Conservation (phyloP, 1,139 yeast genomes). For the Nakaseomyces bracarensis region DNA sequence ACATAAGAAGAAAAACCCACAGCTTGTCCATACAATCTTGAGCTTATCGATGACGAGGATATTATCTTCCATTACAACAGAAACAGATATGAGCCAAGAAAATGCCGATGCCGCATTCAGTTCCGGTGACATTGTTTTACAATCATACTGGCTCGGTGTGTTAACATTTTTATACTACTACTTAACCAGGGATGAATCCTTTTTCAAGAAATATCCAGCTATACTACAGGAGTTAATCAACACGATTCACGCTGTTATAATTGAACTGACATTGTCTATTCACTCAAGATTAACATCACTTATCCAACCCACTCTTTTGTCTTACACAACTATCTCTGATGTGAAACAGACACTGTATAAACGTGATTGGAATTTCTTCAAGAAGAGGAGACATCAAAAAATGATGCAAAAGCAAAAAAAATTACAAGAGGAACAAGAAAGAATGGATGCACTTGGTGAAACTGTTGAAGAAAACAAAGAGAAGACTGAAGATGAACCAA, state of each 20-base stretch:
- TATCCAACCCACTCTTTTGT: constrained; percentile 54
- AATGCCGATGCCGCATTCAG: constrained; percentile 26
- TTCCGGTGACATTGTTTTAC: constrained; percentile 54
- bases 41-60: constrained; percentile 50
- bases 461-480: not conserved
- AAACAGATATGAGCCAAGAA: constrained; percentile 10
- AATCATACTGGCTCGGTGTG: constrained; percentile 68
- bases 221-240: constrained; percentile 54
- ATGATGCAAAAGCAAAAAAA: constrained; percentile 12
- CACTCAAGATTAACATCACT: constrained; percentile 50
- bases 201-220: constrained; percentile 47
- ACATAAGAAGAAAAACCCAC: constrained; percentile 46
- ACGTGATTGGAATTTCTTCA: constrained; percentile 69
- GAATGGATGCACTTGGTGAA: not conserved
- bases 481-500: constrained; percentile 2
- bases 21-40: constrained; percentile 38
- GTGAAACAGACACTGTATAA: constrained; percentile 51
- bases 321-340: constrained; percentile 59
- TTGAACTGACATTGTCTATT: constrained; percentile 56
- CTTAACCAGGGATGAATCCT: constrained; percentile 45
- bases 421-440: constrained; percentile 5
- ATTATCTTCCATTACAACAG: constrained; percentile 48
- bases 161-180: constrained; percentile 61
- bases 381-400: constrained; percentile 34
- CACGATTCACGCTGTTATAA: constrained; percentile 51